phyloP scores from a whole-genome alignment of 2,329 filamentous ascomycete genomes.

The Hymenoscyphus infarciens region DNA sequence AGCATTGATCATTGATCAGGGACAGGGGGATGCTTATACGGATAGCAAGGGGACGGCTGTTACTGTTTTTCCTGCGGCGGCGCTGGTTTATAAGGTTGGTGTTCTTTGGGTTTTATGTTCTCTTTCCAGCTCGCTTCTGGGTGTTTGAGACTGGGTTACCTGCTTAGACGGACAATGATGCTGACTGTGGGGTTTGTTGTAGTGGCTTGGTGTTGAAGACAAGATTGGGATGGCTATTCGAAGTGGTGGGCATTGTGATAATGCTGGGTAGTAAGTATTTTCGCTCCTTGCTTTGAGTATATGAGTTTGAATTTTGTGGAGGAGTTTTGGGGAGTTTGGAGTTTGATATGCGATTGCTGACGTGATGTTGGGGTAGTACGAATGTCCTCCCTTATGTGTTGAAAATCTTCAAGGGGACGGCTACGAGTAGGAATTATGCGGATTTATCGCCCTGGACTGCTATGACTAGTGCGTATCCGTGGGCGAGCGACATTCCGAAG shows the following conservation, averaged over 20 bases:
- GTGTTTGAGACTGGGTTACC: too few species aligned
- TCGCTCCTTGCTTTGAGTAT: neutral
- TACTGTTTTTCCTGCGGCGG: conserved; percentile 36
- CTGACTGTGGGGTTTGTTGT: too few species aligned
- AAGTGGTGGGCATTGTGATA: conserved; percentile 47
- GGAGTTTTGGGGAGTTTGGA: neutral
- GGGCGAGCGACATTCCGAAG: conserved; percentile 41
- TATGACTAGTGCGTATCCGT: conserved; percentile 45
- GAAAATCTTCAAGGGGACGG: conserved; percentile 45
- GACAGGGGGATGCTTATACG: conserved; percentile 42
- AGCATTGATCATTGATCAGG: conserved; percentile 36
- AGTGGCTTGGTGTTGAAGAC: conserved; percentile 33
- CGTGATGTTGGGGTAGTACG: conserved; percentile 31
- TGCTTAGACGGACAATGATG: too few species aligned
- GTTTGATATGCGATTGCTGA: neutral
- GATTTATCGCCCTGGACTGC: conserved; percentile 43
- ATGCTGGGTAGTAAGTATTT: conserved; percentile 47
- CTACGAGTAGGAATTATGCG: conserved; percentile 45
- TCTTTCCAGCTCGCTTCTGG: too few species aligned
- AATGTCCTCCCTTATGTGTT: conserved; percentile 47
- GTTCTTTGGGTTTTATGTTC: too few species aligned
- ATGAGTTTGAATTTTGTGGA: too few species aligned
- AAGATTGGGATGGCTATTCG: conserved; percentile 45
- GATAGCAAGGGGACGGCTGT: conserved; percentile 46
- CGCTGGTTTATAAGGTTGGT: conserved; percentile 31